Evolutionary conservation across 306 rosid genomes (phyloP).

Genomic region (Vigna reflexopilosa): DNA sequence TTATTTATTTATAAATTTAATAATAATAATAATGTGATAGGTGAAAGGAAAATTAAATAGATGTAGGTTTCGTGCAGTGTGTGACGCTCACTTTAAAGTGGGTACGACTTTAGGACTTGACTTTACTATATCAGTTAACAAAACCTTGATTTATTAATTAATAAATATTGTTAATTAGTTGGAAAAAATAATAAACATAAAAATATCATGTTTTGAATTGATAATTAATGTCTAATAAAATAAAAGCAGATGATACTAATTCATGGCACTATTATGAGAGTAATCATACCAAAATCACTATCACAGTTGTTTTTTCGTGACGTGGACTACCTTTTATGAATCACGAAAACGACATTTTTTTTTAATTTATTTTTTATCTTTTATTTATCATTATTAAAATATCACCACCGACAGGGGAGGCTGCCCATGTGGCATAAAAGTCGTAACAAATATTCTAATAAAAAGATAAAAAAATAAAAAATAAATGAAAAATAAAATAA

Average conservation of each 20-base stretch:
- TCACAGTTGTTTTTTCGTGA: slow-evolving; percentile 29
- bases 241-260: not conserved
- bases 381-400: slow-evolving; percentile 1
- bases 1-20: not conserved
- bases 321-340: slow-evolving; percentile 34
- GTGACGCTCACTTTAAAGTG: not conserved
- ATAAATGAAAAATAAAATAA: not conserved
- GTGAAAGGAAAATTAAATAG: not conserved
- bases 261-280: slow-evolving; percentile 36
- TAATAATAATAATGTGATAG: not conserved
- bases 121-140: not conserved
- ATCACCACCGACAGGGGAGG: slow-evolving; percentile 57
- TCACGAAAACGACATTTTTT: slow-evolving; percentile 42
- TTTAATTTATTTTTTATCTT: not conserved
- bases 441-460: slow-evolving; percentile 25
- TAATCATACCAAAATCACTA: slow-evolving; percentile 48
- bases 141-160: not conserved
- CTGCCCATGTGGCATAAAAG: slow-evolving; percentile 51
- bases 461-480: not conserved
- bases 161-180: not conserved
- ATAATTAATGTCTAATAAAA: not conserved
- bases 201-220: not conserved
- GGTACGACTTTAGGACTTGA: not conserved
- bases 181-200: not conserved
- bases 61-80: not conserved